phyloP scores from a whole-genome alignment of 2,329 filamentous ascomycete genomes.

The Penicillium psychrosexuale region DNA sequence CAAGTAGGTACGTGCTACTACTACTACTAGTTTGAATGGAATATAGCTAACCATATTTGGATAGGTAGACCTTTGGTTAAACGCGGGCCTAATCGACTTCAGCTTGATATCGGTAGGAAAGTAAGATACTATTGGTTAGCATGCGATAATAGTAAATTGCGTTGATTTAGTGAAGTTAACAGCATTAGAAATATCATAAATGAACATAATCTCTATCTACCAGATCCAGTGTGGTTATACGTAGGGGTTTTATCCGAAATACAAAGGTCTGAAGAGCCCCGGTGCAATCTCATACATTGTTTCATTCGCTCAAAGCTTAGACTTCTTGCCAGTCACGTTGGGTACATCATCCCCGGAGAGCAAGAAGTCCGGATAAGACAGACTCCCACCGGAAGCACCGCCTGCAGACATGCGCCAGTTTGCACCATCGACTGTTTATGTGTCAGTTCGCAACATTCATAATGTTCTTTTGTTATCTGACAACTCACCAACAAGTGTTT shows the following conservation, averaged over 20 bases:
- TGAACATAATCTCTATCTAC: neutral
- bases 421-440: slow-evolving; percentile 38
- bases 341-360: slow-evolving; percentile 52
- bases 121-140: no score
- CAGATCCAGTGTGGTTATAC: neutral
- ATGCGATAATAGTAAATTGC: neutral
- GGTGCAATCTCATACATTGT: neutral
- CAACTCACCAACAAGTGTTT: slow-evolving; percentile 62
- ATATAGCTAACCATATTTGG: neutral
- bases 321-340: slow-evolving; percentile 57
- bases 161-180: neutral
- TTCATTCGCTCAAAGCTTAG: slow-evolving; percentile 46
- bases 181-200: neutral
- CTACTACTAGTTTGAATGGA: neutral
- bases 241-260: neutral
- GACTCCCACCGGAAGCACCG: slow-evolving; percentile 33
- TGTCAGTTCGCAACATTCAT: neutral
- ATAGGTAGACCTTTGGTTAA: neutral
- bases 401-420: slow-evolving; percentile 40
- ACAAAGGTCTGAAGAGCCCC: neutral
- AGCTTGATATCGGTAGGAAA: neutral
- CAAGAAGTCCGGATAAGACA: slow-evolving; percentile 59
- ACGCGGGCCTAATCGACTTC: neutral
- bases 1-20: neutral
- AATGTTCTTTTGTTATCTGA: neutral